Conservation (phyloP, 768 basidiomycete genomes). For the Boletus pseudo-olivaceus region DNA sequence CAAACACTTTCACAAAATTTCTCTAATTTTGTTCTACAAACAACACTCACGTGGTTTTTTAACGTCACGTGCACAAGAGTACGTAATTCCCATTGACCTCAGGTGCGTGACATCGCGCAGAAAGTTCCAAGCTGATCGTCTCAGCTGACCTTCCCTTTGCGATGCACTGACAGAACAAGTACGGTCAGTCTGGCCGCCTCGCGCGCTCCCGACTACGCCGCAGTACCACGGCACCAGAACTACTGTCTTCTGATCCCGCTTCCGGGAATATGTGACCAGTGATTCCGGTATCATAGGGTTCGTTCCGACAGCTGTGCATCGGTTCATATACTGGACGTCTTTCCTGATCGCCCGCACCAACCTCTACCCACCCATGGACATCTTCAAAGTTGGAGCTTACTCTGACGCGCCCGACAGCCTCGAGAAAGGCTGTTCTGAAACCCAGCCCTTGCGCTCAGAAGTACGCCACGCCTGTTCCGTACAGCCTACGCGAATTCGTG, state of each 20-base stretch:
- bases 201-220: background rate
- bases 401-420: conserved; percentile 4
- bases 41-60: too few species aligned
- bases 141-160: background rate
- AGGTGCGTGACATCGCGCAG: background rate
- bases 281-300: background rate
- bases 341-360: background rate
- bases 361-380: conserved; percentile 11
- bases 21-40: too few species aligned
- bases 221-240: background rate
- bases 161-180: too few species aligned
- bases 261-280: background rate
- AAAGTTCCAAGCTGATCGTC: background rate
- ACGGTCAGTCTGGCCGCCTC: background rate
- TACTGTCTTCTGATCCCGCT: background rate
- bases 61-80: too few species aligned
- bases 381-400: conserved; percentile 2
- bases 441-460: conserved; percentile 1
- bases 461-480: background rate
- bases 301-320: background rate
- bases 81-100: background rate
- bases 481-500: background rate
- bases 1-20: too few species aligned
- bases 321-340: background rate
- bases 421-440: conserved; percentile 19